Percentiles rank a stretch among this genome's conserved stretches.
phyloP scores from a whole-genome alignment of 805 yeast genomes.

The Cyberlindnera misumaiensis region DNA sequence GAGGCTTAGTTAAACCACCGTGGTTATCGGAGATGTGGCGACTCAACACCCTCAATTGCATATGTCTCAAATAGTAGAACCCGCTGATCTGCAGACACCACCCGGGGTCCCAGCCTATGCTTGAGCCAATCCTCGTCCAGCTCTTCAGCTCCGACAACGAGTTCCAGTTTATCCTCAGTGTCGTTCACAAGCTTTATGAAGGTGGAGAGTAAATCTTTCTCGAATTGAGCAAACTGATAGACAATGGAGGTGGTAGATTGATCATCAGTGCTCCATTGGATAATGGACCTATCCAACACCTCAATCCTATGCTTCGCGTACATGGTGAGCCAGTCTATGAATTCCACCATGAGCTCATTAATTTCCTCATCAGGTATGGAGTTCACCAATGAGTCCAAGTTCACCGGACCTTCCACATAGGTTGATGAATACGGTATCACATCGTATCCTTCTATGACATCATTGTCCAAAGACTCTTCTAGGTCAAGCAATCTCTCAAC shows the following conservation, averaged over 20 bases:
- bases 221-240: conserved; percentile 12
- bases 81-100: conserved; percentile 8
- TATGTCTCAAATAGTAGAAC: conserved; percentile 7
- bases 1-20: too few species aligned
- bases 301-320: conserved; percentile 11
- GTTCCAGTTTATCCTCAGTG: conserved; percentile 9
- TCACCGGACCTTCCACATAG: conserved; percentile 10
- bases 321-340: conserved; percentile 13
- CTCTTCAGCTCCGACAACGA: conserved; percentile 17
- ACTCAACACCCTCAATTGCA: background rate
- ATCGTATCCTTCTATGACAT: conserved; percentile 16
- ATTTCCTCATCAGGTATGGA: conserved; percentile 15
- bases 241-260: conserved; percentile 11
- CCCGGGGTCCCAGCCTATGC: conserved; percentile 18
- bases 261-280: background rate
- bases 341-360: conserved; percentile 15
- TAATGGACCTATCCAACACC: conserved; percentile 1
- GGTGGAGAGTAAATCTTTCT: conserved; percentile 8
- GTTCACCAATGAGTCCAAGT: conserved; percentile 9
- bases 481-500: conserved; percentile 10
- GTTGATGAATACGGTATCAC: conserved; percentile 16
- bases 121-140: conserved; percentile 20
- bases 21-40: background rate
- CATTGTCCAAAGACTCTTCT: conserved; percentile 17
- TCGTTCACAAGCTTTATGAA: conserved; percentile 4